Base-by-base conservation (phyloP, 2,329 filamentous ascomycete genomes). In the Fusarium brevicatenulatum region DNA sequence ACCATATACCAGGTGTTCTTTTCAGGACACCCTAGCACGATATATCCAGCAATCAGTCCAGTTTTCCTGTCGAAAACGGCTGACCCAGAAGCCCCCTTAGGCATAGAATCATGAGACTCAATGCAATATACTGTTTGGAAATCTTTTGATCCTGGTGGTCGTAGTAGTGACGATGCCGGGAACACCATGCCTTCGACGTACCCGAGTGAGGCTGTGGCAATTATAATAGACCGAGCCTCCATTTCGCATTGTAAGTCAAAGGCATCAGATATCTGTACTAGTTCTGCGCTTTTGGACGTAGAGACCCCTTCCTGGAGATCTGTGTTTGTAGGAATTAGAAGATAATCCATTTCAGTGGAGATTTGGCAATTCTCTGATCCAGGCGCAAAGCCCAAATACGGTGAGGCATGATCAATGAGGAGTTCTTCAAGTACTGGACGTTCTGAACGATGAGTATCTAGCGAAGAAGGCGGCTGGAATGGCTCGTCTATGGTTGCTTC, bases 71-170 rank as follows among this genome's bases (percentile, higher is more conserved):
- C 25, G 3, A 47, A 47, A 5, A 28, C 25, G 3, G 44, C 44
- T 0, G 44, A 47, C 0, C 44, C 44, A 21, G 44, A 47, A 21
- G 18, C 3, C 5, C 25, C 25, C 4, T 7, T 7, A 0, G 43
- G 18, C 5, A 46, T 3, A 21, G 8, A 0, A 1, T 7, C 5
- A 12, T 2, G 0, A 1, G 9, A 47, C 19, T 28, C 4, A 18
- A 47, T 15, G 19, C 44, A 47, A 21, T 3, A 28, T 2, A 47
- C 21, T 47, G 25, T 2, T 30, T 30, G 44, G 13, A 47, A 47
- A 0, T 21, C 9, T 0, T 8, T 30, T 30, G 25, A 21, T 19
- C 44, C 25, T 4, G 1, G 6, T 16, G 44, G 1, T 8, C 44
- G 44, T 3, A 47, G 0, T 0, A 47, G 4, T 11, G 25, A 30